These are phyloP conservation scores for Brassica hybrid DNA, from an alignment of 441 rosid species.

Conservation along the genomic window DNA sequence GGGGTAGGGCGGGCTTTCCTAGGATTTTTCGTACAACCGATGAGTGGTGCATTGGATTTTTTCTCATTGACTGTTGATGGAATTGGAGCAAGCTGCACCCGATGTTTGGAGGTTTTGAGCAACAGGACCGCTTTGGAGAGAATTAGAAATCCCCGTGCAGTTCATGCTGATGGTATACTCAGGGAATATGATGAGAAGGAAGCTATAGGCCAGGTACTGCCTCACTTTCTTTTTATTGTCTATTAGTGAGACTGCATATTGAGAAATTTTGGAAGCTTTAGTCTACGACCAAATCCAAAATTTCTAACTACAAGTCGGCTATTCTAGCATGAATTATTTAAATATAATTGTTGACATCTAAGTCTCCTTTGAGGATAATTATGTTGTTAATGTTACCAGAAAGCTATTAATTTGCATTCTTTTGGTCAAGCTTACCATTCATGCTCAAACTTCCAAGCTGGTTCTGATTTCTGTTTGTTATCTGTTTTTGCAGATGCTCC, in stretches of 20 bases:
- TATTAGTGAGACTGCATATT: conserved; percentile 15
- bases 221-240: conserved; percentile 9
- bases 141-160: conserved; percentile 93
- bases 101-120: conserved; percentile 83
- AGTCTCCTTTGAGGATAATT: background rate
- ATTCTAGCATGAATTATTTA: conserved; percentile 5
- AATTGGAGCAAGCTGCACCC: conserved; percentile 94
- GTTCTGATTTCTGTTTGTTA: conserved; percentile 19
- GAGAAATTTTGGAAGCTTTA: conserved; percentile 16
- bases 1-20: conserved; percentile 93
- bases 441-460: conserved; percentile 20
- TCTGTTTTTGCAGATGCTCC: conserved; percentile 80
- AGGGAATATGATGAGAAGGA: conserved; percentile 89
- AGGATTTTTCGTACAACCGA: conserved; percentile 92
- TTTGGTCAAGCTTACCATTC: conserved; percentile 15
- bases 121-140: conserved; percentile 72
- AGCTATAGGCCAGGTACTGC: conserved; percentile 91
- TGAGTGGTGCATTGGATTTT: conserved; percentile 97
- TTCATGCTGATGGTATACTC: conserved; percentile 77
- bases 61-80: conserved; percentile 97
- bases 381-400: conserved; percentile 1
- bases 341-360: conserved; percentile 1
- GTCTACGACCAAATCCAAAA: conserved; percentile 15
- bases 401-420: conserved; percentile 23
- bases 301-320: conserved; percentile 16